These are phyloP conservation scores for Capronia epimyces DNA, from an alignment of 2,329 filamentous ascomycete species.

Conservation along the genomic window DNA sequence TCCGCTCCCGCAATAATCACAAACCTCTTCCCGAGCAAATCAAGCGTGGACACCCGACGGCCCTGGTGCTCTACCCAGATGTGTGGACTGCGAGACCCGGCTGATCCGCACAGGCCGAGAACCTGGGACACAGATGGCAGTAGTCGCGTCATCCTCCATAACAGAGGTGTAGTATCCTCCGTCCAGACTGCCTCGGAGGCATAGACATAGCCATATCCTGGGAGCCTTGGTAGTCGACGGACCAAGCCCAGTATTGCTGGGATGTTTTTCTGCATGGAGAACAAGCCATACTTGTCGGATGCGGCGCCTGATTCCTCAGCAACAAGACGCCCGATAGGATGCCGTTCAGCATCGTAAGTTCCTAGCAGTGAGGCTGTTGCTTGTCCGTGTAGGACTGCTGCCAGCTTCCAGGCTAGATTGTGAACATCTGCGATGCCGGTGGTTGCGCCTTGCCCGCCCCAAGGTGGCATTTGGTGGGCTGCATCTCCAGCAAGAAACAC, in stretches of 20 bases:
- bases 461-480: conserved; percentile 32
- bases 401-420: conserved; percentile 44
- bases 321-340: conserved; percentile 31
- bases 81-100: conserved; percentile 35
- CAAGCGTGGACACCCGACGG: conserved; percentile 30
- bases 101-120: conserved; percentile 29
- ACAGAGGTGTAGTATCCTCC: conserved; percentile 21
- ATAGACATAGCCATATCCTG: conserved; percentile 21
- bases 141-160: conserved; percentile 26
- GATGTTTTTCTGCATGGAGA: conserved; percentile 1
- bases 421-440: conserved; percentile 38
- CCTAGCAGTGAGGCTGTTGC: conserved; percentile 31
- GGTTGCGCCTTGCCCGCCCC: conserved; percentile 34
- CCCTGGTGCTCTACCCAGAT: conserved; percentile 31
- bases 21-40: conserved; percentile 32
- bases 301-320: conserved; percentile 13
- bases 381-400: conserved; percentile 31
- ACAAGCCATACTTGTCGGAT: conserved; percentile 14
- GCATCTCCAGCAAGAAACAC: conserved; percentile 36
- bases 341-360: conserved; percentile 40
- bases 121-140: conserved; percentile 29
- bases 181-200: conserved; percentile 9
- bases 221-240: conserved; percentile 12
- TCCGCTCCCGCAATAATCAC: conserved; percentile 29
- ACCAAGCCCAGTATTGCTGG: background rate